phyloP scores from a whole-genome alignment of 306 rosid genomes.

The Prunus fruticosa region DNA sequence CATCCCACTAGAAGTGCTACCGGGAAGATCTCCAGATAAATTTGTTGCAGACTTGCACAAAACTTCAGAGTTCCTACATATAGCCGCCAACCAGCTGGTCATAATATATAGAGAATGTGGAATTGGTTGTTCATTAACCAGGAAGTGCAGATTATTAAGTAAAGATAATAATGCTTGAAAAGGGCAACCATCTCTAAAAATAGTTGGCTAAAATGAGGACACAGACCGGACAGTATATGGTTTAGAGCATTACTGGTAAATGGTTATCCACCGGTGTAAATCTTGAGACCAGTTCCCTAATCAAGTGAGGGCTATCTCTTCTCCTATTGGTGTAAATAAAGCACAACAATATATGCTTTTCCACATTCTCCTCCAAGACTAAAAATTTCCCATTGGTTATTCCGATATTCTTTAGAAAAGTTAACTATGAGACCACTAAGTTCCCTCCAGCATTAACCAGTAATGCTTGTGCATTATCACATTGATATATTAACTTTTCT shows the following conservation, averaged over 20 bases:
- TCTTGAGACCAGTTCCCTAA: neutral
- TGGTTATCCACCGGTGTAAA: neutral
- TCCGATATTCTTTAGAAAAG: neutral
- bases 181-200: neutral
- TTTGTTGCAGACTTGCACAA: conserved; percentile 56
- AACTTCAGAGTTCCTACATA: conserved; percentile 48
- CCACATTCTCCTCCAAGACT: neutral
- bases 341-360: neutral
- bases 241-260: neutral
- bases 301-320: neutral
- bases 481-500: neutral
- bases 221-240: neutral
- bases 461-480: neutral
- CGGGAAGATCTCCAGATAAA: conserved; percentile 62
- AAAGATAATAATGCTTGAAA: neutral
- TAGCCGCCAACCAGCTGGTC: conserved; percentile 20
- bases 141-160: neutral
- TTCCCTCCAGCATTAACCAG: neutral
- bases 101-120: conserved; percentile 7
- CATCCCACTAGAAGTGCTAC: conserved; percentile 32
- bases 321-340: neutral
- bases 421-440: neutral
- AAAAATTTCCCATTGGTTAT: neutral
- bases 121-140: neutral
- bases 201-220: neutral